phyloP scores from a whole-genome alignment of 345 rosid genomes.

The Psidium friedrichsthalianum region DNA sequence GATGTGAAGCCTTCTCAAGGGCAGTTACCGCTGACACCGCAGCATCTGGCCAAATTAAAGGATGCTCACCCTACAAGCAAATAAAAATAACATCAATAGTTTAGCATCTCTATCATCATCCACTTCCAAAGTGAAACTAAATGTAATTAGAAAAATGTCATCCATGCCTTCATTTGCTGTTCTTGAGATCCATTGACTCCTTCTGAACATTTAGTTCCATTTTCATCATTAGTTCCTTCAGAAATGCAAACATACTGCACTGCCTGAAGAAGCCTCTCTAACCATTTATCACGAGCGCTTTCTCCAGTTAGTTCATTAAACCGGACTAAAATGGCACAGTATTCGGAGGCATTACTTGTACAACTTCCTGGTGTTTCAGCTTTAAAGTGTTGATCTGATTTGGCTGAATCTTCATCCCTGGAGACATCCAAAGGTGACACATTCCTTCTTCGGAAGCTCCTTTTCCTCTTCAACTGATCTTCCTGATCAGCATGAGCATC shows the following conservation, averaged over 20 bases:
- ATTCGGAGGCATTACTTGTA: slow-evolving; percentile 41
- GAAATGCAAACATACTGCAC: slow-evolving; percentile 50
- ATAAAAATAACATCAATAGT: not conserved
- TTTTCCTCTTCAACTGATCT: slow-evolving; percentile 34
- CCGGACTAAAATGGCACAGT: slow-evolving; percentile 39
- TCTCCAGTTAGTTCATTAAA: slow-evolving; percentile 64
- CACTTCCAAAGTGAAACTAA: not conserved
- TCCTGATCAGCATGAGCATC: slow-evolving; percentile 34
- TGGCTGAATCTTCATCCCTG: slow-evolving; percentile 51
- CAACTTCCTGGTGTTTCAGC: slow-evolving; percentile 90
- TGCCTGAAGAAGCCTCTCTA: slow-evolving; percentile 81
- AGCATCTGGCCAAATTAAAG: slow-evolving; percentile 80
- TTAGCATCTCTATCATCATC: not conserved
- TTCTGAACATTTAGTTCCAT: slow-evolving; percentile 15
- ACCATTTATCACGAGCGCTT: slow-evolving; percentile 72
- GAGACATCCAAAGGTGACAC: slow-evolving; percentile 69
- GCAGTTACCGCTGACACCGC: slow-evolving; percentile 67
- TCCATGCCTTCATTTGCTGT: slow-evolving; percentile 31
- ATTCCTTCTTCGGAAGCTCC: slow-evolving; percentile 32
- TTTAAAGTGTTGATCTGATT: slow-evolving; percentile 31
- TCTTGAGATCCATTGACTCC: slow-evolving; percentile 34
- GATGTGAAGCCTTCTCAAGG: slow-evolving; percentile 81
- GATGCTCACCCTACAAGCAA: slow-evolving; percentile 31
- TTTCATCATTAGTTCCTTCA: slow-evolving; percentile 23
- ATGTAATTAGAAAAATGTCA: not conserved